Conservation (phyloP, 1,284 basidiomycete species). For the Apiotrichum akiyoshidainum region DNA sequence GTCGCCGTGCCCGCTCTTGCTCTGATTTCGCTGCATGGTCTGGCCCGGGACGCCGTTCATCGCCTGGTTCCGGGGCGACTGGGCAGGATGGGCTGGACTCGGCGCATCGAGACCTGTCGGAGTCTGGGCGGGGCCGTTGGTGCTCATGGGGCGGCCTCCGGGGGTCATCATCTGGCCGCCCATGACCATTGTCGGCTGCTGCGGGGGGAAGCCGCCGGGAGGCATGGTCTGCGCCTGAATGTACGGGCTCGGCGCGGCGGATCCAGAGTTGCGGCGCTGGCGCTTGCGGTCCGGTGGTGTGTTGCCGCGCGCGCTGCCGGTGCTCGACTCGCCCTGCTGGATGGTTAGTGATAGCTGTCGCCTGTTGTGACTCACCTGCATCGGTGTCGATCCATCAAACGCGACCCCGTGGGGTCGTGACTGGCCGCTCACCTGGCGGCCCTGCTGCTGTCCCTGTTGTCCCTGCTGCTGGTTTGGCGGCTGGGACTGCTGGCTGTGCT, state of each 20-base stretch:
- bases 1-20: slow-evolving; percentile 34
- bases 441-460: slow-evolving; percentile 13
- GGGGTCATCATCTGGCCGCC: slow-evolving; percentile 14
- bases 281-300: slow-evolving; percentile 44
- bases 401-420: slow-evolving; percentile 19
- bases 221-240: slow-evolving; percentile 26
- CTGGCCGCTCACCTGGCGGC: slow-evolving; percentile 21
- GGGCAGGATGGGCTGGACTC: slow-evolving; percentile 16
- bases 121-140: slow-evolving; percentile 9
- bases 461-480: slow-evolving; percentile 9
- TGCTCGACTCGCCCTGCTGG: slow-evolving; percentile 17
- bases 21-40: slow-evolving; percentile 38
- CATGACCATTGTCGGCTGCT: slow-evolving; percentile 10
- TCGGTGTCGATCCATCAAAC: slow-evolving; percentile 24
- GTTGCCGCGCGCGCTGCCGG: slow-evolving; percentile 15
- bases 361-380: slow-evolving; percentile 17
- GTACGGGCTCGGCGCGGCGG: slow-evolving; percentile 33
- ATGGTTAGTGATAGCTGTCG: not conserved
- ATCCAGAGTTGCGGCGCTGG: slow-evolving; percentile 40
- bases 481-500: slow-evolving; percentile 1
- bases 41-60: slow-evolving; percentile 19
- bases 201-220: slow-evolving; percentile 15
- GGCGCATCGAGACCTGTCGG: slow-evolving; percentile 9
- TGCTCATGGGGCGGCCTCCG: slow-evolving; percentile 11
- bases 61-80: slow-evolving; percentile 17